Percentiles rank a stretch among this genome's conserved stretches.
These are phyloP conservation scores for Alternaria arborescens DNA, from an alignment of 2,329 filamentous ascomycete species.

Conservation along the genomic window DNA sequence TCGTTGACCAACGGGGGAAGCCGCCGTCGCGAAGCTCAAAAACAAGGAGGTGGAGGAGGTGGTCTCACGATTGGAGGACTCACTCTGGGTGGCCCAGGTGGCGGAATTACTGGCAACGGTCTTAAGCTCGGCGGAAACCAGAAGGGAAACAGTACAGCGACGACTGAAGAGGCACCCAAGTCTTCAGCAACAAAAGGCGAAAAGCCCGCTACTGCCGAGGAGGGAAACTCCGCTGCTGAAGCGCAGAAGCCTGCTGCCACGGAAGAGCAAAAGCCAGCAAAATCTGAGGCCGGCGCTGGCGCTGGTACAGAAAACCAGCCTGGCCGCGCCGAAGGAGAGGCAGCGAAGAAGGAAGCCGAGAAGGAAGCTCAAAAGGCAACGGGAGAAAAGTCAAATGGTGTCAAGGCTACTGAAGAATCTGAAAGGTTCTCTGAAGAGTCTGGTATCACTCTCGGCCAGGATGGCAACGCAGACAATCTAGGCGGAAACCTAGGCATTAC, in stretches of 20 bases:
- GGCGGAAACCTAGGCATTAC: slow-evolving; percentile 47
- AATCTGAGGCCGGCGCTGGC: slow-evolving; percentile 12
- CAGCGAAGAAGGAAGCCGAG: slow-evolving; percentile 24
- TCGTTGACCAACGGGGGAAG: neutral
- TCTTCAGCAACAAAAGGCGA: slow-evolving; percentile 13
- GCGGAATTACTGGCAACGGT: slow-evolving; percentile 38
- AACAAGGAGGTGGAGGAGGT: slow-evolving; percentile 22
- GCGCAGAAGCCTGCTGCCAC: slow-evolving; percentile 15
- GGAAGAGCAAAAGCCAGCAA: slow-evolving; percentile 11
- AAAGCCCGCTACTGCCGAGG: slow-evolving; percentile 1
- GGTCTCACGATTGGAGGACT: slow-evolving; percentile 40
- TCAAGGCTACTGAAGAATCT: slow-evolving; percentile 42
- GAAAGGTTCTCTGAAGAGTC: slow-evolving; percentile 41
- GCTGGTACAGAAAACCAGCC: slow-evolving; percentile 33
- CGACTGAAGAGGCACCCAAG: slow-evolving; percentile 12
- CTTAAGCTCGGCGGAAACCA: slow-evolving; percentile 30
- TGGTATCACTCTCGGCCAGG: slow-evolving; percentile 35
- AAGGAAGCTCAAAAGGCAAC: slow-evolving; percentile 28
- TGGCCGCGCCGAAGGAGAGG: slow-evolving; percentile 23
- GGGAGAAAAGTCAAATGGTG: slow-evolving; percentile 31
- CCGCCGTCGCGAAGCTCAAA: slow-evolving; percentile 16
- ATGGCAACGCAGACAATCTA: slow-evolving; percentile 39
- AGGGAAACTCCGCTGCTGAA: slow-evolving; percentile 4
- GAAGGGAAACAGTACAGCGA: slow-evolving; percentile 17
- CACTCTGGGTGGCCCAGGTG: slow-evolving; percentile 41